A percentile compares a stretch with the other conserved stretches of the same genome.
phyloP scores from a whole-genome alignment of 495 filamentous ascomycete species.

The Glonium stellatum region DNA sequence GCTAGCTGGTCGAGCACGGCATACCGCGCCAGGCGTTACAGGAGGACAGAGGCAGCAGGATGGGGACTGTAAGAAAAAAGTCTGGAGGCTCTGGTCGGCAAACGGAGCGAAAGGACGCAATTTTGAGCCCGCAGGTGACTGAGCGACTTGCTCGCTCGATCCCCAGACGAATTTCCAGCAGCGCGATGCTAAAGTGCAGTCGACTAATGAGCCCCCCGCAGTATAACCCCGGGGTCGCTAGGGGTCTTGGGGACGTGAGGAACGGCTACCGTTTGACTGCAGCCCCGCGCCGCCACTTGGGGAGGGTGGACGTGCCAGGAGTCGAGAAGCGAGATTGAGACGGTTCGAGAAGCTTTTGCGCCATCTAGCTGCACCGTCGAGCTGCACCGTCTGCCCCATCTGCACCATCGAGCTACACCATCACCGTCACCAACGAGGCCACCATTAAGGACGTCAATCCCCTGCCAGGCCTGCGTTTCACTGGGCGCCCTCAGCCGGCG shows the following conservation, averaged over 20 bases:
- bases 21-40: slow-evolving; percentile 15
- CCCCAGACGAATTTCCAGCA: not conserved
- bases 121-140: not conserved
- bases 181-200: not conserved
- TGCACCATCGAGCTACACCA: no score
- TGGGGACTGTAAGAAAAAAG: not conserved
- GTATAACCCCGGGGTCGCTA: not conserved
- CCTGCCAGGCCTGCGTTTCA: not conserved
- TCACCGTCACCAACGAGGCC: no score
- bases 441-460: no score
- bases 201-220: not conserved
- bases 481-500: not conserved
- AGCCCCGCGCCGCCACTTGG: not conserved
- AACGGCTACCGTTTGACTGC: not conserved
- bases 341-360: slow-evolving; percentile 14
- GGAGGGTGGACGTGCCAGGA: not conserved
- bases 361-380: no score
- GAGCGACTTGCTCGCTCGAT: not conserved
- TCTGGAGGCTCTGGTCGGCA: not conserved
- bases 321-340: slow-evolving; percentile 19
- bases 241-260: not conserved
- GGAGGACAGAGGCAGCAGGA: not conserved
- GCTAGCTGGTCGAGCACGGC: slow-evolving; percentile 6
- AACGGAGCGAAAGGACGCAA: not conserved
- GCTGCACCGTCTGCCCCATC: no score